Conservation (phyloP, 2,329 filamentous ascomycete genomes). For the Conoideocrella luteorostrata region DNA sequence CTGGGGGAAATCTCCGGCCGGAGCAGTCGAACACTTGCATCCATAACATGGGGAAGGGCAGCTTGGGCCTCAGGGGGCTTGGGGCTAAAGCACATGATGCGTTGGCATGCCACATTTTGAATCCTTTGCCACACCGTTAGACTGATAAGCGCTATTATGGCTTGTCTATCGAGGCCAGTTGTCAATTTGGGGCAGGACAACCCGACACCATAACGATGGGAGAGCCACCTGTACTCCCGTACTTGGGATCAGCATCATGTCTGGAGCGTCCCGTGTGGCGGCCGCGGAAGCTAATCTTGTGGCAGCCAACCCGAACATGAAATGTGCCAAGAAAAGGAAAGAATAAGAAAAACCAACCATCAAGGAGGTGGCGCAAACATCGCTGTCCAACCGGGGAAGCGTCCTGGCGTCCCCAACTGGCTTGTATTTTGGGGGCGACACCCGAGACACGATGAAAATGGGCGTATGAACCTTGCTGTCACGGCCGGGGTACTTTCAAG, state of each 20-base stretch:
- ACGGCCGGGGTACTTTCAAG: background rate
- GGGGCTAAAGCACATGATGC: background rate
- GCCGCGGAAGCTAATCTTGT: background rate
- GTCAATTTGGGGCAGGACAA: background rate
- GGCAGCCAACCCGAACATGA: background rate
- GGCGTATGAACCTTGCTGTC: background rate
- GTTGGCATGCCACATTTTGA: background rate
- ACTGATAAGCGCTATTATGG: background rate
- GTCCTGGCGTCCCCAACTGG: background rate
- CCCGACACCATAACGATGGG: too few species aligned
- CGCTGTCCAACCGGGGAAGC: conserved; percentile 3
- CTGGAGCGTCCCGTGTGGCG: background rate
- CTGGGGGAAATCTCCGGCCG: background rate
- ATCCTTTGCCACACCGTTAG: background rate
- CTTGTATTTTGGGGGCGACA: conserved; percentile 2
- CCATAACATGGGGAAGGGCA: background rate
- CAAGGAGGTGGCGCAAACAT: background rate
- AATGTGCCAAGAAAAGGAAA: background rate
- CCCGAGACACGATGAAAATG: conserved; percentile 2
- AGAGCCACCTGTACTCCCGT: too few species aligned
- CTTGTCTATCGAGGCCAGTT: too few species aligned
- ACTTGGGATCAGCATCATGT: background rate
- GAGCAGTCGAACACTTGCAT: background rate
- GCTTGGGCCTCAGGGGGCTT: background rate
- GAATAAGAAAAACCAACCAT: background rate